Conservation (phyloP, 2,329 filamentous ascomycete species). For the Hymenoscyphus fraxineus region DNA sequence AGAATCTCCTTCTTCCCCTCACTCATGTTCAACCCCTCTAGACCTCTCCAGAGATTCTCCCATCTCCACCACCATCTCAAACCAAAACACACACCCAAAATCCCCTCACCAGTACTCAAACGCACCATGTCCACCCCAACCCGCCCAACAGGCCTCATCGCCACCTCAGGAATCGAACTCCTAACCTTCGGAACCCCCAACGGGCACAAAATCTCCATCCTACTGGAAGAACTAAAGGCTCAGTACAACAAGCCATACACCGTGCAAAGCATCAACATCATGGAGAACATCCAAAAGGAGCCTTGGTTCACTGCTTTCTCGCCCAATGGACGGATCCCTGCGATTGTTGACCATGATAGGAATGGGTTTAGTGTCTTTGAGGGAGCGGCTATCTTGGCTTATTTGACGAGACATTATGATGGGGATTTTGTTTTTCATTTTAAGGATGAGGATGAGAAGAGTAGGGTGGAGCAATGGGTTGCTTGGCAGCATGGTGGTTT, state of each 20-base stretch:
- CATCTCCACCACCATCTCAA: conserved; percentile 25
- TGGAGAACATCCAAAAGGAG: conserved; percentile 62
- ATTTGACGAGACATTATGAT: conserved; percentile 71
- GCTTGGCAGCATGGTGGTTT: conserved; percentile 51
- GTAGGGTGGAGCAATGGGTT: conserved; percentile 56
- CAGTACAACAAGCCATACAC: conserved; percentile 60
- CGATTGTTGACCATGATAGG: conserved; percentile 63
- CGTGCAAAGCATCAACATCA: conserved; percentile 55
- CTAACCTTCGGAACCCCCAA: conserved; percentile 56
- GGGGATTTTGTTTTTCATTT: conserved; percentile 63
- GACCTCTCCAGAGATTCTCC: conserved; percentile 23
- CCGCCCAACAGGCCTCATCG: conserved; percentile 53
- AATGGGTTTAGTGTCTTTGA: conserved; percentile 66
- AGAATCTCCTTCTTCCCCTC: conserved; percentile 9
- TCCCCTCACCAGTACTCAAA: conserved; percentile 1
- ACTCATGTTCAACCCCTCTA: conserved; percentile 25
- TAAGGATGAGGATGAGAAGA: conserved; percentile 46
- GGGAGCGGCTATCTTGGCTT: conserved; percentile 68
- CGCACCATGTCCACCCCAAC: conserved; percentile 26
- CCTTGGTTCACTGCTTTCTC: conserved; percentile 60
- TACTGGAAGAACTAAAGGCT: conserved; percentile 65
- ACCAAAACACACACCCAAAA: not conserved
- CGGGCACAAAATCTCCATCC: conserved; percentile 54
- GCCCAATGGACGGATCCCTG: conserved; percentile 64
- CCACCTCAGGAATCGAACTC: conserved; percentile 61